Percentiles rank a stretch among this genome's conserved stretches.
These are phyloP conservation scores for Cornus controversa DNA, from an alignment of 148 eudicot species.

Conservation along the genomic window DNA sequence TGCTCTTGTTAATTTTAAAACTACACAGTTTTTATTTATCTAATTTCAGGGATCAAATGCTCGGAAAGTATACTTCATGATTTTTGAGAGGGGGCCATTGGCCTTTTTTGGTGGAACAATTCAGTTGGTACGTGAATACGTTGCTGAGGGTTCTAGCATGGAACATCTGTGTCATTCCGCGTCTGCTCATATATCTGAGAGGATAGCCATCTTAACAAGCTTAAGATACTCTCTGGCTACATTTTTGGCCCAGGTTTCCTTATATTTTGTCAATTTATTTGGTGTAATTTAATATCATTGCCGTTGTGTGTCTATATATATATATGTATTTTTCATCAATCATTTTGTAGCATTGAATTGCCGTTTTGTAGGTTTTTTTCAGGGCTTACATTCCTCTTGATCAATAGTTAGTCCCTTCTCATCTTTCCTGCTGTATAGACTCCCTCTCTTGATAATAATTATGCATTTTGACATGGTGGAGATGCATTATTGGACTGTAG, in stretches of 20 bases:
- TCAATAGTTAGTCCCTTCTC: background rate
- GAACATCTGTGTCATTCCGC: conserved; percentile 59
- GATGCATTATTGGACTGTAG: background rate
- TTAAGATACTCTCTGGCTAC: conserved; percentile 70
- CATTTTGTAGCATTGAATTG: background rate
- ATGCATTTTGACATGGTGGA: background rate
- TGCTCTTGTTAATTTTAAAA: background rate
- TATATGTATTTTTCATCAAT: background rate
- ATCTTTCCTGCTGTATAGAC: background rate
- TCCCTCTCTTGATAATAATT: background rate
- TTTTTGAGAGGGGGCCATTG: conserved; percentile 85
- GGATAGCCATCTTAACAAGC: conserved; percentile 65
- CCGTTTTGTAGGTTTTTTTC: background rate
- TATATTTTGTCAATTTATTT: conserved; percentile 1
- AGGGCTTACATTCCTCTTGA: background rate
- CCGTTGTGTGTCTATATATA: background rate
- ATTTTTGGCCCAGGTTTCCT: conserved; percentile 81
- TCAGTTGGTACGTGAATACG: conserved; percentile 55
- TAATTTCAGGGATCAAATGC: conserved; percentile 67
- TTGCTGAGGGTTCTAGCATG: conserved; percentile 65
- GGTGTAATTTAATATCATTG: background rate
- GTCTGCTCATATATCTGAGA: conserved; percentile 68
- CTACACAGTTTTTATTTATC: background rate
- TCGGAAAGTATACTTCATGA: conserved; percentile 74
- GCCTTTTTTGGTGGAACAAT: conserved; percentile 68